Evolutionary conservation across 768 basidiomycete genomes (phyloP), one percentile per base, ranked within the genome.

Genomic region (Aureoboletus auriporus): DNA sequence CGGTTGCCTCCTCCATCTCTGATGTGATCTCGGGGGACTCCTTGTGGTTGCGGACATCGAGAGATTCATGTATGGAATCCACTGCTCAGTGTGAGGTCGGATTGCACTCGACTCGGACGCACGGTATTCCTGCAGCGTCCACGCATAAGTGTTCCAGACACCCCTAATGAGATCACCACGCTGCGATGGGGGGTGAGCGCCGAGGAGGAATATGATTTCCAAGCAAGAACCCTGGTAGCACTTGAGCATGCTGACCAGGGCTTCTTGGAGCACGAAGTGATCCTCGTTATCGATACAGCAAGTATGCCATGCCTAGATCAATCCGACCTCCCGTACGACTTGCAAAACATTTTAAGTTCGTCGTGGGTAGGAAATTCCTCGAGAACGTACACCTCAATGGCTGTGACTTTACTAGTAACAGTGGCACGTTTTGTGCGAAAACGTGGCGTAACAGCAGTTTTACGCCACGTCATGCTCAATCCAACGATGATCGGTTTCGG

Each of bases 41-140:
- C 23, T 55, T 55, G 44, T 55, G 52, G 7, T 55, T 55, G 2
- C 7, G 27, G 5, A 45, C 30, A 20, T 52, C 39, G 1, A 56
- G 16, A 10, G 31, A 5, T 39, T 28, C n/a, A 51, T 4, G 30
- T 57, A 55, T 1, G 30, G 49, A 0, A n/a, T 30, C 55, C 52
- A 54, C 6, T 54, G 49, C 8, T 52, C 39, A 1, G 40, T 44
- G 28, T 57, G 57, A 37, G 57, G 53, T 6, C 34, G 39, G n/a
- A 57, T 39, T 2, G 39, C 46, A 8, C 39, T 49, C 17, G 56
- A 45, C 17, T n/a, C n/a, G n/a, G n/a, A n/a, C 0, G 54, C 54
- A 3, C 49, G 46, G 13, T 57, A 56, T 41, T 56, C 55, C n/a
- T 56, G 52, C 1, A 54, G 14, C 8, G 50, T 46, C 44, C 42